A percentile compares a stretch with the other conserved stretches of the same genome.
Conservation (phyloP, 2,329 filamentous ascomycete genomes). For the Cercospora beticola region DNA sequence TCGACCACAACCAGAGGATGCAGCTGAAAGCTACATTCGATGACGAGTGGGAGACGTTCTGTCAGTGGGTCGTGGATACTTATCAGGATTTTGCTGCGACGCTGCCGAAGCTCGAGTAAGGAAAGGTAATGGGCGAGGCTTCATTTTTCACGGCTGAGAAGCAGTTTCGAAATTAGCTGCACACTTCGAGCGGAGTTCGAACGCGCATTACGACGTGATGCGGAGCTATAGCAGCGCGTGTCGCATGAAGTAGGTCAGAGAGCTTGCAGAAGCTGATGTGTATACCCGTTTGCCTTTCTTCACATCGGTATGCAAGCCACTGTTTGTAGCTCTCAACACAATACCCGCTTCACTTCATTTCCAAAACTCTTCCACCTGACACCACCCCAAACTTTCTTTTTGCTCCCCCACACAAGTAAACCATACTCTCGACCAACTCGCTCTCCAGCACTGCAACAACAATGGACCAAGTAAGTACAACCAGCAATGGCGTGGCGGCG, state of each 20-base stretch:
- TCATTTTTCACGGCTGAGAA: neutral
- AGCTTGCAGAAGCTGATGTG: neutral
- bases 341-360: neutral
- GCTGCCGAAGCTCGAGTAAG: conserved; percentile 1
- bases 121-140: neutral
- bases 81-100: conserved; percentile 1
- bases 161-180: neutral
- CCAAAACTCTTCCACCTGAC: neutral
- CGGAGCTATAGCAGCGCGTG: neutral
- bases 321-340: neutral
- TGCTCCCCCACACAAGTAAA: neutral
- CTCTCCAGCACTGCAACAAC: neutral
- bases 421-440: neutral
- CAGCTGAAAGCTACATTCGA: conserved; percentile 51
- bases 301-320: neutral
- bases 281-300: neutral
- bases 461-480: neutral
- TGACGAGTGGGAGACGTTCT: conserved; percentile 59
- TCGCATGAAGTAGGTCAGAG: neutral
- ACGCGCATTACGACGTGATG: neutral
- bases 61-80: conserved; percentile 34
- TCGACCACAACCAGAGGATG: conserved; percentile 42
- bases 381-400: neutral
- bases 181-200: no score
- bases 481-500: neutral